Base-by-base conservation (phyloP, 129 eudicot species). In the Flaveria sonorensis region DNA sequence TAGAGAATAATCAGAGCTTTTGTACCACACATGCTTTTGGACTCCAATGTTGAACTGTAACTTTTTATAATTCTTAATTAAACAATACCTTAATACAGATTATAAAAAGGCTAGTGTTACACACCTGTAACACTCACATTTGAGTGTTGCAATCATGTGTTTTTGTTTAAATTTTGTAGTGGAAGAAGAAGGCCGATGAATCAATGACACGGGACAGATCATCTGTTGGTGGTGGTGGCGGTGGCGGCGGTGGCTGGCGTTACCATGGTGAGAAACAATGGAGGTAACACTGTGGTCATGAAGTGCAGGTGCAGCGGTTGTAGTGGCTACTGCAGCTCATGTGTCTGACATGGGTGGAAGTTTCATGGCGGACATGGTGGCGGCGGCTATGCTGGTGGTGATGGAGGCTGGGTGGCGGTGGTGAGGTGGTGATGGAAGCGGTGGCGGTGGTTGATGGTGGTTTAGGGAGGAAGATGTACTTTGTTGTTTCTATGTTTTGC, bases 361-460 rank as follows among this genome's bases (percentile, higher is more conserved):
- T 36, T 79, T 71, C 77, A 71, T 50, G 77, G 83, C 57, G 77
- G 82, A 61, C 77, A 71, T 50, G 77, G 83, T 30, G 77, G 82
- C 13, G 73, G 73, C 1, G 79, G 72, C 40, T 52, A 66, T 66
- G 70, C 50, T 6, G 81, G 76, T 26, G 62, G 76, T 20, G 83
- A 71, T 50, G 78, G 83, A 10, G 46, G 72, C 19, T n/a, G n/a
- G 82, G 72, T 12, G 83, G 77, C 32, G 11, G 82, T 6, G 40
- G 40, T 36, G 61, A 32, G 81, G 76, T 18, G 61, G 76, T 30
- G 77, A 71, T 50, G 77, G 83, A 10, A 24, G 72, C 9, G 82
- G 72, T 11, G n/a, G 36, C 36, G 6, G 71, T 60, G 77, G 77
- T 52, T 66, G 42, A 64, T 39, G 24, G 26, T 66, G 68, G 45